phyloP scores from a whole-genome alignment of 176 grass and related monocot species.

The Carex littledalei region DNA sequence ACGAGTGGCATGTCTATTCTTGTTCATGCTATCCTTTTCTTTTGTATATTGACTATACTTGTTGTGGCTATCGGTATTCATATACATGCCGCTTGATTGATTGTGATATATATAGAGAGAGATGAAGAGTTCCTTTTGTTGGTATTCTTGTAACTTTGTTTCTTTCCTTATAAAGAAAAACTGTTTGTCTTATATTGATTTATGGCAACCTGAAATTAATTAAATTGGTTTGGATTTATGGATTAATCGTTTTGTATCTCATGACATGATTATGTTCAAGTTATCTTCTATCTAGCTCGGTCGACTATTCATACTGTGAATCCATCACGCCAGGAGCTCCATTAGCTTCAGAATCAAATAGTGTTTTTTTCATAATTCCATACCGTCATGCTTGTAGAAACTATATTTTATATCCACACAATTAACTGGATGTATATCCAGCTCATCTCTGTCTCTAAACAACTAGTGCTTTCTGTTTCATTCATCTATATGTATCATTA shows the following conservation, averaged over 20 bases:
- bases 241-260: neutral
- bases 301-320: neutral
- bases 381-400: no score
- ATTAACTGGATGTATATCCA: neutral
- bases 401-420: no score
- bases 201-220: neutral
- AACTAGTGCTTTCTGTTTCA: no score
- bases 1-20: conserved; percentile 74
- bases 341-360: no score
- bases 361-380: no score
- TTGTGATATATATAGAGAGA: neutral
- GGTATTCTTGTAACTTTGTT: neutral
- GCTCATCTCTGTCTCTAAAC: neutral
- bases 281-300: neutral
- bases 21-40: conserved; percentile 79
- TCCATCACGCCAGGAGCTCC: no score
- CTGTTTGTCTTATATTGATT: conserved; percentile 6
- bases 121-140: neutral
- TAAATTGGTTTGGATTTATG: conserved; percentile 17
- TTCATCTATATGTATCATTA: no score
- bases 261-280: neutral
- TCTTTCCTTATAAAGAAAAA: neutral
- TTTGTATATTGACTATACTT: conserved; percentile 72
- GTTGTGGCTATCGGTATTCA: conserved; percentile 70
- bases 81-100: conserved; percentile 56